A percentile compares a stretch with the other conserved stretches of the same genome.
Evolutionary conservation across 805 yeast genomes (phyloP).

Genomic region (Saccharomycopsis oosterbeekiorum): DNA sequence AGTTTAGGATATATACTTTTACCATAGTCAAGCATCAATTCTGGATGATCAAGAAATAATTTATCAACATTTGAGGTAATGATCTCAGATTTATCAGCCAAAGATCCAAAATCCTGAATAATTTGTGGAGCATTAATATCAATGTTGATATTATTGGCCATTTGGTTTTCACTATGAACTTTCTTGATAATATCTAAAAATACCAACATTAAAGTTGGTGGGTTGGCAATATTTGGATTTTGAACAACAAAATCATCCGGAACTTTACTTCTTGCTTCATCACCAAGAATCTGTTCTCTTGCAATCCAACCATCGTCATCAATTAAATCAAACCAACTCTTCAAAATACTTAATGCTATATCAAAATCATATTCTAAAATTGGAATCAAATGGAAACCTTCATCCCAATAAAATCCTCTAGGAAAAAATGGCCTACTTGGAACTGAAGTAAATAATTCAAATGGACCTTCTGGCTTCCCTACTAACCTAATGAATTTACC

Average conservation of each 20-base stretch:
- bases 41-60: constrained; percentile 47
- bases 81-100: constrained; percentile 7
- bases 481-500: constrained; percentile 29
- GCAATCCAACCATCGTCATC: constrained; percentile 96
- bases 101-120: constrained; percentile 19
- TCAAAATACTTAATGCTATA: constrained; percentile 64
- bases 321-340: constrained; percentile 80
- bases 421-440: constrained; percentile 95
- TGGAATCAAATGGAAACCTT: constrained; percentile 88
- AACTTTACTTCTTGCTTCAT: constrained; percentile 80
- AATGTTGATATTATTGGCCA: background rate
- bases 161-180: constrained; percentile 25
- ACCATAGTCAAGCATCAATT: constrained; percentile 49
- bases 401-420: constrained; percentile 97
- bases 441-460: constrained; percentile 66
- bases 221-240: constrained; percentile 85
- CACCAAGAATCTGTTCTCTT: constrained; percentile 87
- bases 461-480: constrained; percentile 67
- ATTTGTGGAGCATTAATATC: constrained; percentile 27
- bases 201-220: constrained; percentile 82
- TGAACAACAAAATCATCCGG: constrained; percentile 79
- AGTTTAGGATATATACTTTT: constrained; percentile 64
- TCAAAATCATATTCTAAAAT: constrained; percentile 76
- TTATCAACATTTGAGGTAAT: constrained; percentile 32
- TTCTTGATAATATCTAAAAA: constrained; percentile 48